Percentiles rank a stretch among this genome's conserved stretches.
These are phyloP conservation scores for Parasarocladium wereldwijsianum DNA, from an alignment of 2,329 filamentous ascomycete genomes.

Conservation along the genomic window DNA sequence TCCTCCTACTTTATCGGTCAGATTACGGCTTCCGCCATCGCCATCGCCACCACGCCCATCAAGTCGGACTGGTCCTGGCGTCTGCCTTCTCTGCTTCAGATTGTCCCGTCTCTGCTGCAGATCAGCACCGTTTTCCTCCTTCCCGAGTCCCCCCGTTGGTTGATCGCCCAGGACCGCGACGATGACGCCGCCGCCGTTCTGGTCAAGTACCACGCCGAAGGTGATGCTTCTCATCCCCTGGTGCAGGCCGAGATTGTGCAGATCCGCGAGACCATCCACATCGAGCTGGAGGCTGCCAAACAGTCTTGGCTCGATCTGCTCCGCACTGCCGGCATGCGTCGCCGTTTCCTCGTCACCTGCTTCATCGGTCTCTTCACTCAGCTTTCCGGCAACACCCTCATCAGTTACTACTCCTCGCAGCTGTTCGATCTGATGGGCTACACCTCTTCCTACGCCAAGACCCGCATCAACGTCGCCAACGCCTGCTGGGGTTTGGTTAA, in stretches of 20 bases:
- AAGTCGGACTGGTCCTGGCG: conserved; percentile 17
- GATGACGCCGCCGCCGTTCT: conserved; percentile 34
- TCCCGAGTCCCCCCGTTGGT: conserved; percentile 30
- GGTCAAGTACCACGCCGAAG: conserved; percentile 32
- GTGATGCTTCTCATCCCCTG: conserved; percentile 23
- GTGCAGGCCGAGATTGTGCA: conserved; percentile 35
- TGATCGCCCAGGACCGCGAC: conserved; percentile 11
- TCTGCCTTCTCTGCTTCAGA: conserved; percentile 29
- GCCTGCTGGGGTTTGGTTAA: conserved; percentile 29
- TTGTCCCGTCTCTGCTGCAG: conserved; percentile 22
- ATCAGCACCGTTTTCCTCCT: conserved; percentile 25
- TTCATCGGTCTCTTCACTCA: conserved; percentile 39
- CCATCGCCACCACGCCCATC: conserved; percentile 26
- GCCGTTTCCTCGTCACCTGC: conserved; percentile 30
- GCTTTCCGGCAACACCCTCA: conserved; percentile 35
- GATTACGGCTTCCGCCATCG: conserved; percentile 32
- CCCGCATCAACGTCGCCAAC: conserved; percentile 28
- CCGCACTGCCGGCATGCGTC: conserved; percentile 33
- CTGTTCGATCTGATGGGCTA: conserved; percentile 31
- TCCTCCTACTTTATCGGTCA: conserved; percentile 40
- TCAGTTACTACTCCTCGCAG: conserved; percentile 24
- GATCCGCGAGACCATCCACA: conserved; percentile 30
- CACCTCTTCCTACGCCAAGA: conserved; percentile 24
- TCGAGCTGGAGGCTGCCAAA: conserved; percentile 26
- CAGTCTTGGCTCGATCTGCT: conserved; percentile 38